A percentile compares a stretch with the other conserved stretches of the same genome.
Conservation (phyloP, 768 basidiomycete genomes). For the Kwoniella pini region DNA sequence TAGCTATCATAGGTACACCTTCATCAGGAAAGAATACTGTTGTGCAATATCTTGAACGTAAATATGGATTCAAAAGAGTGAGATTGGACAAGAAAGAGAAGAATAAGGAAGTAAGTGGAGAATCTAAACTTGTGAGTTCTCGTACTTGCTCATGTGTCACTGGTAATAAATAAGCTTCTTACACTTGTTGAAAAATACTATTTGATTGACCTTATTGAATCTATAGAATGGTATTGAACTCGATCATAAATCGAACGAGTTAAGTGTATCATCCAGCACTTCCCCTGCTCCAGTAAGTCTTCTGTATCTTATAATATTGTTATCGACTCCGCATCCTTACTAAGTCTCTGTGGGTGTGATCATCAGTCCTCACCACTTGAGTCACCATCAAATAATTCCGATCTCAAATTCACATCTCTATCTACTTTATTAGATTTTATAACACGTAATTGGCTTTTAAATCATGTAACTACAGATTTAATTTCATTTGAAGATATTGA, state of each 20-base stretch:
- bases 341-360: neutral
- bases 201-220: neutral
- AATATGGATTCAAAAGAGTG: constrained; percentile 52
- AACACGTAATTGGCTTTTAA: constrained; percentile 74
- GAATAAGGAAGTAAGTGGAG: neutral
- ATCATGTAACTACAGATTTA: constrained; percentile 78
- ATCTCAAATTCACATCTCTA: constrained; percentile 58
- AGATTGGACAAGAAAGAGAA: constrained; percentile 28
- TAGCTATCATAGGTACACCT: constrained; percentile 56
- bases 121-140: constrained; percentile 25
- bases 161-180: neutral
- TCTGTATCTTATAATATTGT: too few species aligned
- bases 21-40: constrained; percentile 55
- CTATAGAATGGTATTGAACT: constrained; percentile 16
- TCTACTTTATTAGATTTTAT: constrained; percentile 68
- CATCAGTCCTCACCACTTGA: constrained; percentile 1
- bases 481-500: constrained; percentile 62
- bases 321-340: too few species aligned
- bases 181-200: neutral
- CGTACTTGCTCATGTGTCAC: neutral
- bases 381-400: neutral
- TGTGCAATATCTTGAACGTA: constrained; percentile 47
- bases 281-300: constrained; percentile 6
- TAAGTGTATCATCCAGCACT: constrained; percentile 15
- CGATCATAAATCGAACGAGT: constrained; percentile 14